Percentiles rank a stretch among this genome's conserved stretches.
These are phyloP conservation scores for Colletotrichum liaoningense DNA, from an alignment of 2,329 filamentous ascomycete genomes.

Conservation along the genomic window DNA sequence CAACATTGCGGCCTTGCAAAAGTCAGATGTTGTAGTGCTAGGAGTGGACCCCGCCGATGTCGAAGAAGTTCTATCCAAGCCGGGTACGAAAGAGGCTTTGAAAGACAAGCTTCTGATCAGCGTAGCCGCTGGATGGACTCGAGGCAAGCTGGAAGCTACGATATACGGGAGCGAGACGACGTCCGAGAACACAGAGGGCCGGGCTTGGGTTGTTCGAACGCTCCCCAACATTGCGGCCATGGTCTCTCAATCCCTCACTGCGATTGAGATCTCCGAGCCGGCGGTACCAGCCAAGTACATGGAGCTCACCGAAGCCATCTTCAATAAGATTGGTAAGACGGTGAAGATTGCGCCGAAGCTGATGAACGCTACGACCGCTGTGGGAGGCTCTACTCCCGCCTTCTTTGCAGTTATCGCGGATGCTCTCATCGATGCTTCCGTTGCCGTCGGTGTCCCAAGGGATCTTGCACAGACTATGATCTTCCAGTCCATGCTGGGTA, in stretches of 20 bases:
- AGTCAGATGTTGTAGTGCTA: slow-evolving; percentile 56
- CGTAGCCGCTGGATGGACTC: slow-evolving; percentile 61
- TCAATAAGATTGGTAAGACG: slow-evolving; percentile 64
- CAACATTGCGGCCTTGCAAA: slow-evolving; percentile 46
- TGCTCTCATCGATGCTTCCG: slow-evolving; percentile 68
- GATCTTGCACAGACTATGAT: slow-evolving; percentile 68
- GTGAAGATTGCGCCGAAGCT: slow-evolving; percentile 60
- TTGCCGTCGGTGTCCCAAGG: slow-evolving; percentile 69
- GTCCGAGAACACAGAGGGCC: slow-evolving; percentile 21
- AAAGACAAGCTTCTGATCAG: slow-evolving; percentile 60
- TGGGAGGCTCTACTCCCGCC: slow-evolving; percentile 70
- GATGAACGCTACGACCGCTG: slow-evolving; percentile 69
- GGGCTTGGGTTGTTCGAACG: slow-evolving; percentile 44
- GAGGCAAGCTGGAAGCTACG: slow-evolving; percentile 49
- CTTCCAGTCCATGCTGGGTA: slow-evolving; percentile 69
- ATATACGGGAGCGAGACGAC: slow-evolving; percentile 45
- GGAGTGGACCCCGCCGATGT: slow-evolving; percentile 60
- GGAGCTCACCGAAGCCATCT: slow-evolving; percentile 56
- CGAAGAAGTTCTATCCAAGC: slow-evolving; percentile 47
- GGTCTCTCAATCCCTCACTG: slow-evolving; percentile 46
- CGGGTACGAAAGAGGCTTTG: slow-evolving; percentile 51
- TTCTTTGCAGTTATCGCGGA: slow-evolving; percentile 70
- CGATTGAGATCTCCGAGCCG: slow-evolving; percentile 44
- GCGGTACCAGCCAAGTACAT: slow-evolving; percentile 38
- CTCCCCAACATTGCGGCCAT: slow-evolving; percentile 50